Base-by-base conservation (phyloP, 192 early-diverging fungal genomes). In the Globomyces pollinis-pini region DNA sequence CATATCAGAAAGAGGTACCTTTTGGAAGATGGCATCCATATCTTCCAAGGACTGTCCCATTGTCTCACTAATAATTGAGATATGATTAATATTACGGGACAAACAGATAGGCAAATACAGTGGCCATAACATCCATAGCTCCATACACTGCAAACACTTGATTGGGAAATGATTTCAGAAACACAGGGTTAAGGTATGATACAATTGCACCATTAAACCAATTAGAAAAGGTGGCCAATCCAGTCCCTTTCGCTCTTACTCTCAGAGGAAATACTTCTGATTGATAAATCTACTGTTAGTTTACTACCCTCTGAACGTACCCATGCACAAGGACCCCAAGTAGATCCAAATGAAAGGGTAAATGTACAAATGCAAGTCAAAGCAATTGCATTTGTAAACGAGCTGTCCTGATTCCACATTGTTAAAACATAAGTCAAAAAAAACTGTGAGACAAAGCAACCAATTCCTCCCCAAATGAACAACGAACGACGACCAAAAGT, bases 21-120 rank as follows among this genome's bases (percentile, higher is more conserved):
- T n/a, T n/a, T n/a, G n/a, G n/a, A 95, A 95, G 26, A 95, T 70
- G n/a, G 81, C 70, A 59, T 94, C 91, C 84, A 96, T 91, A 44
- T 91, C 86, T 67, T 96, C 93, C 38, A 96, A 76, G 26, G 86
- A 80, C 36, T 78, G 76, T 35, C 88, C 87, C 74, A 84, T 91
- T 64, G 91, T 96, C 73, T 94, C 83, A 6, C n/a, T n/a, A n/a
- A n/a, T n/a, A n/a, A n/a, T n/a, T n/a, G n/a, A n/a, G n/a, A n/a
- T n/a, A n/a, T n/a, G n/a, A n/a, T n/a, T n/a, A n/a, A n/a, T n/a
- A n/a, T n/a, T n/a, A n/a, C n/a, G 80, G 80, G 52, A 85, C 73
- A 15, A 70, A 57, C 34, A 70, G 50, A 50, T 59, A 82, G 3
- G 67, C 54, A 38, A 65, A 73, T 11, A 62, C 59, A 23, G 62